Percentiles rank a stretch among this genome's conserved stretches.
Conservation (phyloP, 1,284 basidiomycete species). For the Gymnopus androsaceus region DNA sequence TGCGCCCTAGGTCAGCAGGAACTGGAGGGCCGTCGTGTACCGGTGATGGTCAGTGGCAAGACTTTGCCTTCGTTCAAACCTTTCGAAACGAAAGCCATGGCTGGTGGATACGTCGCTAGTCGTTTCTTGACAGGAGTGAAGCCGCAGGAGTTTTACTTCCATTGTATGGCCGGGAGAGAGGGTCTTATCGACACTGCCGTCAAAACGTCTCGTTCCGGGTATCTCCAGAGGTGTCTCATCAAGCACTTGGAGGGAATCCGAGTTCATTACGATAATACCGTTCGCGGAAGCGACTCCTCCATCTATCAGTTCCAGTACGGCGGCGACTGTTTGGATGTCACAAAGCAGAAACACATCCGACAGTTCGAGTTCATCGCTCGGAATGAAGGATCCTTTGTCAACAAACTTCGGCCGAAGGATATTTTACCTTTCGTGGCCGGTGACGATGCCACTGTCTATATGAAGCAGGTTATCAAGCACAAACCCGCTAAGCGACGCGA, state of each 20-base stretch:
- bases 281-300: slow-evolving; percentile 92
- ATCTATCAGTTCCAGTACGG: slow-evolving; percentile 98
- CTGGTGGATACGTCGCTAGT: slow-evolving; percentile 99
- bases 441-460: slow-evolving; percentile 72
- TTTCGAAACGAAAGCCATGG: slow-evolving; percentile 96
- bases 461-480: slow-evolving; percentile 83
- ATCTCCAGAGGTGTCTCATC: slow-evolving; percentile 97
- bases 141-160: slow-evolving; percentile 99
- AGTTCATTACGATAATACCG: slow-evolving; percentile 98
- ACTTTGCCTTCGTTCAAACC: slow-evolving; percentile 96
- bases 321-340: slow-evolving; percentile 95
- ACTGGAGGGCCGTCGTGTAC: slow-evolving; percentile 96
- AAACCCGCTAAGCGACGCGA: slow-evolving; percentile 48
- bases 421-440: slow-evolving; percentile 65
- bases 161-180: slow-evolving; percentile 99
- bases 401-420: slow-evolving; percentile 69
- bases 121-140: slow-evolving; percentile 98
- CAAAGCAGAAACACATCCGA: slow-evolving; percentile 89
- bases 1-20: slow-evolving; percentile 97
- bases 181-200: slow-evolving; percentile 99
- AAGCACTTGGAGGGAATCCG: slow-evolving; percentile 97
- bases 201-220: slow-evolving; percentile 98
- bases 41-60: slow-evolving; percentile 99
- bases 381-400: slow-evolving; percentile 83
- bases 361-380: slow-evolving; percentile 94